phyloP scores from a whole-genome alignment of 1,284 basidiomycete species.

The Wolfiporia cocos region DNA sequence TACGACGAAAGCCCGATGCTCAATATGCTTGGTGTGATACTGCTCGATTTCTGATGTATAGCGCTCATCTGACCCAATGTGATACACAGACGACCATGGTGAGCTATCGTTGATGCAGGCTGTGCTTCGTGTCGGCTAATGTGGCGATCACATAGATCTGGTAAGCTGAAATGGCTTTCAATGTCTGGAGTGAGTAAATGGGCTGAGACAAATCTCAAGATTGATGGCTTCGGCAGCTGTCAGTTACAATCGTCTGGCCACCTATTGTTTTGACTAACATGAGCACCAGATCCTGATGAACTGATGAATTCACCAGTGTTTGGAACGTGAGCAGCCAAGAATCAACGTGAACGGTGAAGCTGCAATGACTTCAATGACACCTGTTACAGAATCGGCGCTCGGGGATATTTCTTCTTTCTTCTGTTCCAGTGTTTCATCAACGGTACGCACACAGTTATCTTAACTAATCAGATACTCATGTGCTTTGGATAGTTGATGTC shows the following conservation, averaged over 20 bases:
- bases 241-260: conserved; percentile 22
- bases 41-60: too few relatives aligned
- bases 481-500: conserved; percentile 43
- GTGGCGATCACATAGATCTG: conserved; percentile 29
- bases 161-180: conserved; percentile 27
- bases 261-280: conserved; percentile 6
- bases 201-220: conserved; percentile 35
- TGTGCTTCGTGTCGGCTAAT: not conserved
- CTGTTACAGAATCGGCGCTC: conserved; percentile 66
- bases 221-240: conserved; percentile 93
- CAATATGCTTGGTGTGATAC: conserved; percentile 34
- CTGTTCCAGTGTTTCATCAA: conserved; percentile 91
- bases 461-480: not conserved
- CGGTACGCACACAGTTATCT: conserved; percentile 35
- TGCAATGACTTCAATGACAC: too few relatives aligned
- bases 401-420: conserved; percentile 89
- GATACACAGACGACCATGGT: conserved; percentile 80
- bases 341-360: not conserved
- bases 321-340: conserved; percentile 40
- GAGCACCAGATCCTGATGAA: conserved; percentile 69
- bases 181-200: too few relatives aligned
- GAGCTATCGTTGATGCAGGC: conserved; percentile 18
- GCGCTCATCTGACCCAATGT: too few relatives aligned
- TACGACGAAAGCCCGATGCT: conserved; percentile 26
- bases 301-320: conserved; percentile 79